Base-by-base conservation (phyloP, 1,139 yeast genomes). In the Candida smagusa region DNA sequence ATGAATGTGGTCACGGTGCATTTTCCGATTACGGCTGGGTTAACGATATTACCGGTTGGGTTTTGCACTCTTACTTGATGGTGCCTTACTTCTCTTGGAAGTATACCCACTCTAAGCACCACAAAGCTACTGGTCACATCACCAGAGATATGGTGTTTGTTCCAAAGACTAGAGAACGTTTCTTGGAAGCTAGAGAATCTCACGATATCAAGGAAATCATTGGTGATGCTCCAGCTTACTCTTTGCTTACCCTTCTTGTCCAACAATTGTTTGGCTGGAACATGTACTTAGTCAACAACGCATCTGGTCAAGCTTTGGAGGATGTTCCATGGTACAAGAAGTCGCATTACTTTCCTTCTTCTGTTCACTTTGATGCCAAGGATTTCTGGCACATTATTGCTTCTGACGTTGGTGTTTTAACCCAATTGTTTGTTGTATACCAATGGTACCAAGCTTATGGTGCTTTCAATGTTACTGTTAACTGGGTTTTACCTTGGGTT, bases 81-180 rank as follows among this genome's bases (percentile, higher is more conserved):
- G 95, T 86, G 41, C 95, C 95, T 33, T 86, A 83, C 66, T 86
- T 85, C 58, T 83, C 92, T 5, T 86, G 95, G 95, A 82, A 86
- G 58, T 79, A 76, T 57, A 72, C 86, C 34, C 95, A 86, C 62
- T 77, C 85, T 37, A 85, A 83, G 66, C 95, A 86, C 67, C 95
- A 86, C 72, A 85, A 86, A 72, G 86, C 88, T 39, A 86, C 95
- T 34, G 94, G 92, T 48, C 86, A 86, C 62, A 59, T 86, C 59
- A 72, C 83, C 40, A 74, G 84, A 57, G 95, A 86, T 61, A 86
- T 82, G 79, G 95, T 86, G 37, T 86, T 84, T 55, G 76, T 86
- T 37, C 95, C 95, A 44, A 70, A 73, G 56, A 77, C 84, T 37
- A 75, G 76, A 53, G 77, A 82, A 43, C 68, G 70, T 50, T 81